Base-by-base conservation (phyloP, 2,329 filamentous ascomycete species). In the Fusarium virguliforme region DNA sequence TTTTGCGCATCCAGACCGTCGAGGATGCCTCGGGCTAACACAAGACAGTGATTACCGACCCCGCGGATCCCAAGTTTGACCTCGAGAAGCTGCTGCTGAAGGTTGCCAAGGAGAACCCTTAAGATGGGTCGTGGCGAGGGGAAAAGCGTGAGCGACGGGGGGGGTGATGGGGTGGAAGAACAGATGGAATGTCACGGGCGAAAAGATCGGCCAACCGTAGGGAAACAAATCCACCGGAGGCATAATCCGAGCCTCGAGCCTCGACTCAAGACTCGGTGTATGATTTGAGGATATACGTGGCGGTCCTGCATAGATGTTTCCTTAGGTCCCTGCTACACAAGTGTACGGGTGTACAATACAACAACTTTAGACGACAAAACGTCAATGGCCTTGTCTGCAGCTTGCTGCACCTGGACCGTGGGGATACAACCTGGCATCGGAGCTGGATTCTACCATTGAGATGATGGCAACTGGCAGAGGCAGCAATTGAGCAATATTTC, bases 61-160 rank as follows among this genome's bases (percentile, higher is more conserved):
- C 92, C 67, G 89, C 91, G 79, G 90, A 96, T 85, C 90, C 94
- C 79, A 94, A 94, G 79, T 98, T 98, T 85, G 95, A 99, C 81
- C 87, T 98, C 76, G 95, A 98, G 87, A 91, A 92, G 76, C 94
- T 90, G 82, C 84, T 97, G 82, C 88, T 89, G 78, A 86, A 89
- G 76, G 84, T 94, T 76, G 76, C 83, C 73, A 83, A 85, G 80
- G 81, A 87, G 79, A 87, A 82, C 78, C 81, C 85, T 75, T 88
- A 84, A 81, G 70, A 68, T 65, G 65, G 64, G 56, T 65, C 62
- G 60, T 34, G 67, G 62, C 57, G 58, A 67, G 55, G 56, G 60
- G 55, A 57, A 61, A 61, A 58, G 46, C 37, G 60, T 48, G 54
- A 53, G 18, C 18, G 18, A 18, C 18, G 18, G 18, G 18, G 18